Evolutionary conservation across 495 filamentous ascomycete genomes (phyloP).

Genomic region (Daldinia concentrica): DNA sequence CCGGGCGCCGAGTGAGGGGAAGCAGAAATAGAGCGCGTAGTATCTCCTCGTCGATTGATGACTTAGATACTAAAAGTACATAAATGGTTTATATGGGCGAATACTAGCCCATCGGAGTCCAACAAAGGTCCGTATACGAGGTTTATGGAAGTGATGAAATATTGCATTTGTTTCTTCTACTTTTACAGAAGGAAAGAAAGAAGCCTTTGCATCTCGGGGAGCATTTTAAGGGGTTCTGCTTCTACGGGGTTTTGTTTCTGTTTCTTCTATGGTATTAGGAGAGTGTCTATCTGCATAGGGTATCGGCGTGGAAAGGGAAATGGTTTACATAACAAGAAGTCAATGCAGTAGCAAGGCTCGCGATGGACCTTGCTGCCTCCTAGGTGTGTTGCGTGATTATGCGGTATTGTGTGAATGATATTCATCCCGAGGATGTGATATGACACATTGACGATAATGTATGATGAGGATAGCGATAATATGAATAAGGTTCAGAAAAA

Average conservation of each 20-base stretch:
- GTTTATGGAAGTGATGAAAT: constrained; percentile 10
- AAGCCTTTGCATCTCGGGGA: constrained; percentile 5
- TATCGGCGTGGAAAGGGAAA: background rate
- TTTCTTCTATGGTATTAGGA: background rate
- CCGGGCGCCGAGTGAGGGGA: constrained; percentile 43
- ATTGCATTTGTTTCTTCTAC: constrained; percentile 2
- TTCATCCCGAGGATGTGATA: background rate
- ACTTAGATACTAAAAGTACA: background rate
- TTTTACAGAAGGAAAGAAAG: background rate
- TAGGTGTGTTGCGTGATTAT: background rate
- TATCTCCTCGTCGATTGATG: constrained; percentile 25
- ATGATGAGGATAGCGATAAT: background rate
- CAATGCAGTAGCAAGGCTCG: constrained; percentile 4
- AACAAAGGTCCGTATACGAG: background rate
- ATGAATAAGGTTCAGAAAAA: background rate
- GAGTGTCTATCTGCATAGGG: background rate
- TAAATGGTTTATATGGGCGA: background rate
- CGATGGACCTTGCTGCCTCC: background rate
- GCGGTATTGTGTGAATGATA: background rate
- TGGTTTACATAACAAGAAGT: constrained; percentile 12
- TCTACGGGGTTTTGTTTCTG: background rate
- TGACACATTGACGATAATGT: background rate
- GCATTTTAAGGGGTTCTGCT: constrained; percentile 15
- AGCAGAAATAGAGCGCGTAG: constrained; percentile 41
- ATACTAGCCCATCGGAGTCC: background rate